Evolutionary conservation across 352 stramenopile genomes (phyloP).

Genomic region (Phytopythium aichiense): DNA sequence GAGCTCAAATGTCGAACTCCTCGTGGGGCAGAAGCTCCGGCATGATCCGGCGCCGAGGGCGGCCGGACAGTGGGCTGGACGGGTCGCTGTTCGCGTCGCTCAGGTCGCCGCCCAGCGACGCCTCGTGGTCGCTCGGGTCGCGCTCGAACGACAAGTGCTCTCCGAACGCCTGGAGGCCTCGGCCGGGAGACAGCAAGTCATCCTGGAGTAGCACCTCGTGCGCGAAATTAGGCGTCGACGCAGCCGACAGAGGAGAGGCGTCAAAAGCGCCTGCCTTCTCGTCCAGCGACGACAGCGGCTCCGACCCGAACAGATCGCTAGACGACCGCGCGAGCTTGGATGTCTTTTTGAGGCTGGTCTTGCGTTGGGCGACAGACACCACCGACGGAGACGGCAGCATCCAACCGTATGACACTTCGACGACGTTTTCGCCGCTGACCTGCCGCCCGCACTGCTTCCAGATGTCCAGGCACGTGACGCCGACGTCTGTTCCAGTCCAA

Average conservation of each 20-base stretch:
- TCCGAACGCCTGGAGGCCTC: constrained; percentile 37
- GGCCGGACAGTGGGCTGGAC: constrained; percentile 26
- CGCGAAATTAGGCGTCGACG: not conserved
- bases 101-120: constrained; percentile 18
- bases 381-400: not conserved
- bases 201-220: not conserved
- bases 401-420: constrained; percentile 71
- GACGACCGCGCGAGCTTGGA: constrained; percentile 4
- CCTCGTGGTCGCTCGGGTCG: constrained; percentile 25
- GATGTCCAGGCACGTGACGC: constrained; percentile 68
- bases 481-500: constrained; percentile 38
- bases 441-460: constrained; percentile 65
- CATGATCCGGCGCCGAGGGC: constrained; percentile 45
- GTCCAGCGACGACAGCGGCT: not conserved
- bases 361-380: not conserved
- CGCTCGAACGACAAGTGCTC: constrained; percentile 37
- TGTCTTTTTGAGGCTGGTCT: not conserved
- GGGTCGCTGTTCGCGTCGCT: constrained; percentile 18
- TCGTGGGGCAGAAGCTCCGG: constrained; percentile 44
- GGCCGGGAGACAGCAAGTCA: constrained; percentile 16
- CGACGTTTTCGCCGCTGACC: constrained; percentile 60
- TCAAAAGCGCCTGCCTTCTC: not conserved
- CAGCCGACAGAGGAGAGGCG: not conserved
- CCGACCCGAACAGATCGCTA: constrained; percentile 10
- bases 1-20: constrained; percentile 51